phyloP scores from a whole-genome alignment of 805 yeast genomes.

The Millerozyma acaciae region DNA sequence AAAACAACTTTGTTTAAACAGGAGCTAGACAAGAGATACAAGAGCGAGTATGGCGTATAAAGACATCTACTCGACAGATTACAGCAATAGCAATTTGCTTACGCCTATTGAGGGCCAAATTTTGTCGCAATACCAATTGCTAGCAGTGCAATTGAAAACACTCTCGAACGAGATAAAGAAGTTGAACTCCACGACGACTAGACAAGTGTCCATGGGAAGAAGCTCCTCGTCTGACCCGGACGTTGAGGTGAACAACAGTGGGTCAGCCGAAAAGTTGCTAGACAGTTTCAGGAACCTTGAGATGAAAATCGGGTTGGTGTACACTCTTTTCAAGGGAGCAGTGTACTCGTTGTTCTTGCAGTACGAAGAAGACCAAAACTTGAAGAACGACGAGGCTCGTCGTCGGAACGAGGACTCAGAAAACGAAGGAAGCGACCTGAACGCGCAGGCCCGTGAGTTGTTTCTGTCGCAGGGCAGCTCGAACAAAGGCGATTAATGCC shows the following conservation, averaged over 20 bases:
- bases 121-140: slow-evolving; percentile 33
- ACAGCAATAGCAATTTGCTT: slow-evolving; percentile 13
- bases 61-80: slow-evolving; percentile 16
- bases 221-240: slow-evolving; percentile 6
- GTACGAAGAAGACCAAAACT: slow-evolving; percentile 28
- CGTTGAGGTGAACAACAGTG: slow-evolving; percentile 4
- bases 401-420: slow-evolving; percentile 6
- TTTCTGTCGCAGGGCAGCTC: no score
- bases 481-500: no score
- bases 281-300: slow-evolving; percentile 59
- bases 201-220: not conserved
- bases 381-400: slow-evolving; percentile 5
- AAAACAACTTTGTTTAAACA: no score
- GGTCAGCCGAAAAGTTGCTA: slow-evolving; percentile 28
- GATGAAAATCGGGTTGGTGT: slow-evolving; percentile 58
- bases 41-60: slow-evolving; percentile 10
- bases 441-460: no score
- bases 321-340: slow-evolving; percentile 65
- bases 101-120: slow-evolving; percentile 31
- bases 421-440: slow-evolving; percentile 3
- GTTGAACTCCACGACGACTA: slow-evolving; percentile 17
- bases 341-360: slow-evolving; percentile 62
- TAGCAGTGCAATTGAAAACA: slow-evolving; percentile 29
- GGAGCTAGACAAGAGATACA: no score
- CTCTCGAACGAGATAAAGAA: slow-evolving; percentile 30